Conservation (phyloP, 2,329 filamentous ascomycete genomes). For the Cladosporium sp. region DNA sequence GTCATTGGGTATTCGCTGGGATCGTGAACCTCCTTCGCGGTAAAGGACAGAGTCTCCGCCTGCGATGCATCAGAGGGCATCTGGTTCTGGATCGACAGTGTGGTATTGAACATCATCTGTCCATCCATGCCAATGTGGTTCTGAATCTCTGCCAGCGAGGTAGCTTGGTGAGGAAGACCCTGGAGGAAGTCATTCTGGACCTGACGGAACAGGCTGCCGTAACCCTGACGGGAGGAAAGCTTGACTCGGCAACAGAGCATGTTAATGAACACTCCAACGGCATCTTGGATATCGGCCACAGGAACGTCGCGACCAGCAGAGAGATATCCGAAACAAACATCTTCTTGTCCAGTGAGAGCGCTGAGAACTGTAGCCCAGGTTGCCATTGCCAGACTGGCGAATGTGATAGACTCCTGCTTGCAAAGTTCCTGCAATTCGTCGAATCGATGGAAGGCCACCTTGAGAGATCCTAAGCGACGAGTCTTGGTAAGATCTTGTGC, state of each 20-base stretch:
- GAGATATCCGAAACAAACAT: conserved; percentile 42
- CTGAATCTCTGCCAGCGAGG: conserved; percentile 61
- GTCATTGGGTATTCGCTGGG: conserved; percentile 22
- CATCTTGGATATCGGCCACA: conserved; percentile 20
- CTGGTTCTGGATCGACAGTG: conserved; percentile 50
- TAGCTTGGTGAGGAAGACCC: conserved; percentile 24
- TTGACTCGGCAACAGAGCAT: conserved; percentile 23
- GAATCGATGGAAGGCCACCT: conserved; percentile 20
- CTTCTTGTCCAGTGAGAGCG: conserved; percentile 24
- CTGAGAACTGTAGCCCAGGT: conserved; percentile 20
- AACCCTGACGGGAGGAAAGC: conserved; percentile 15
- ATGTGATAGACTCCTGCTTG: conserved; percentile 7
- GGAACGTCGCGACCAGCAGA: conserved; percentile 39
- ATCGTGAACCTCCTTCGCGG: conserved; percentile 17
- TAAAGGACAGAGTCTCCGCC: conserved; percentile 15
- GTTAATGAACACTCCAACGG: conserved; percentile 23
- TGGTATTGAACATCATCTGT: conserved; percentile 23
- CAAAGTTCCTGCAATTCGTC: conserved; percentile 18
- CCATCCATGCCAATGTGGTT: conserved; percentile 66
- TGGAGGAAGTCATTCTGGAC: conserved; percentile 20
- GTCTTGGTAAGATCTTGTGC: conserved; percentile 15
- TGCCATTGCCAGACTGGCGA: conserved; percentile 13
- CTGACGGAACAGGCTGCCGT: conserved; percentile 18
- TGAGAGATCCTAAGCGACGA: conserved; percentile 14
- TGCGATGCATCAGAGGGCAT: conserved; percentile 8